These are phyloP conservation scores for Alternaria brassicae DNA, from an alignment of 2,329 filamentous ascomycete genomes.

Conservation along the genomic window DNA sequence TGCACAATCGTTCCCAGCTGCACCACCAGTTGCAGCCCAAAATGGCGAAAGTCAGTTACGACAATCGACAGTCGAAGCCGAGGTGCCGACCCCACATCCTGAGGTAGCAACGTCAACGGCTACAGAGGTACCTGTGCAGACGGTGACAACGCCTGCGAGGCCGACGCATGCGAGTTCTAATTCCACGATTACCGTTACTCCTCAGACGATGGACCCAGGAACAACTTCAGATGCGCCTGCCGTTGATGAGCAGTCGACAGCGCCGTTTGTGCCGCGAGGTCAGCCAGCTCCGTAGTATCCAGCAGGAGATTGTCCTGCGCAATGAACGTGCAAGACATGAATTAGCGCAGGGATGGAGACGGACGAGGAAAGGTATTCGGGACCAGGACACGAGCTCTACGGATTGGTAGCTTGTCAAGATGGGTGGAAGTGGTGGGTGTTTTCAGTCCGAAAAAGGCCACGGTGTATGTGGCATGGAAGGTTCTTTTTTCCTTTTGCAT, in stretches of 20 bases:
- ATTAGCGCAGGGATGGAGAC: neutral
- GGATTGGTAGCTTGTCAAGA: neutral
- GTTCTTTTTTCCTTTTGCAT: neutral
- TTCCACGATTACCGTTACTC: constrained; percentile 16
- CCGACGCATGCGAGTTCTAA: constrained; percentile 12
- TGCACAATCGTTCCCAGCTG: neutral
- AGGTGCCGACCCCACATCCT: neutral
- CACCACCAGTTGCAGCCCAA: neutral
- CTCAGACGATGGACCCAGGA: constrained; percentile 2
- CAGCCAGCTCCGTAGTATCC: neutral
- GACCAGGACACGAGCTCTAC: neutral
- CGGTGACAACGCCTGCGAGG: neutral
- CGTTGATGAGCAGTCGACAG: neutral
- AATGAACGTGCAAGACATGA: neutral
- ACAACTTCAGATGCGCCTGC: neutral
- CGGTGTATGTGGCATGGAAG: neutral
- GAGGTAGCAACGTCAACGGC: neutral
- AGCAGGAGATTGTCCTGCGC: neutral
- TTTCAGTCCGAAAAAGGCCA: neutral
- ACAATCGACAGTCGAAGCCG: neutral
- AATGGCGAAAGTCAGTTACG: neutral
- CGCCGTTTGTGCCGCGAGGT: neutral
- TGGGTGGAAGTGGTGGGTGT: neutral
- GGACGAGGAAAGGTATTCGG: too few relatives aligned
- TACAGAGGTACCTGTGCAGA: neutral